Evolutionary conservation across 1,284 basidiomycete species (phyloP), one percentile per base, ranked within the genome.

Genomic region (Gymnopus androsaceus): DNA sequence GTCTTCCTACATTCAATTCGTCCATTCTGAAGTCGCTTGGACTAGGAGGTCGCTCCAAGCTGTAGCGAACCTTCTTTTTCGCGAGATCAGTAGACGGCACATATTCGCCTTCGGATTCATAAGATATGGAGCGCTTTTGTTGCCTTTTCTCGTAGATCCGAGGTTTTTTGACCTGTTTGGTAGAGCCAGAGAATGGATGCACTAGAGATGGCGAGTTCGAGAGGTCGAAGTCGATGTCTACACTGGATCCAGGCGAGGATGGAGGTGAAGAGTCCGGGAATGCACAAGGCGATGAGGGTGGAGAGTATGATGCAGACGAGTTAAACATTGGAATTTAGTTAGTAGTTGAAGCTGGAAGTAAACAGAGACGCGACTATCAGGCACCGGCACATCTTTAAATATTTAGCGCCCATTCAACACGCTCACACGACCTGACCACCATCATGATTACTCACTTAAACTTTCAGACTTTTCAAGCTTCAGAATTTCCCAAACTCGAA

Each of bases 181-280:
- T 63, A 3, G 71, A 72, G 2, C 66, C 74, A 12, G 74, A 69
- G 45, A 72, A 69, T 8, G 74, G 73, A 59, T 76, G 58, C 21
- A 33, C 40, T n/a, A 49, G 4, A 48, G 58, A 34, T 51, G 57
- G n/a, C 3, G 25, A 23, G 19, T n/a, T 27, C 33, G 14, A 27
- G 8, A 12, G 11, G 19, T 8, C n/a, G 21, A 14, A 45, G 59
- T 61, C 46, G 17, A 34, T n/a, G 25, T 58, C 53, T 21, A 60
- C 46, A 53, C 66, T 57, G 41, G 57, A 51, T 12, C 38, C 45
- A 28, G 73, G 73, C 17, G 76, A 75, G 1, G 75, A 73, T 7
- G 69, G 64, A 6, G 75, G 75, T 1, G 75, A 75, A 2, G 75
- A 75, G 54, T 72, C 68, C 1, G 69, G 36, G 31, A 41, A 59